Conservation (phyloP, 2,329 filamentous ascomycete genomes). For the Emmonsia crescens region DNA sequence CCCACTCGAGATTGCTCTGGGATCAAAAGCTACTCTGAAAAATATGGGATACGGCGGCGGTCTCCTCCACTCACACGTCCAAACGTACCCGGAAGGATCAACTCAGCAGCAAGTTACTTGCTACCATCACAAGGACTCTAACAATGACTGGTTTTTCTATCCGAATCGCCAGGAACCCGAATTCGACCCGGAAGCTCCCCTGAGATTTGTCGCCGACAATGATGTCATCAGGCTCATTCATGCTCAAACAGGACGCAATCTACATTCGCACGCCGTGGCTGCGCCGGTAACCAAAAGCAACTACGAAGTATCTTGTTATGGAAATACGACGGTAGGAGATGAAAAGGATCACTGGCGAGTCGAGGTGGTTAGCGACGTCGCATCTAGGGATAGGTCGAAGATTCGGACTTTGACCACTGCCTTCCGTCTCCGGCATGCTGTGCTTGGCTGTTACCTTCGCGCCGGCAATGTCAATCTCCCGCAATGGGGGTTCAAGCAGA, state of each 20-base stretch:
- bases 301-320: conserved; percentile 89
- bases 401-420: conserved; percentile 86
- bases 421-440: conserved; percentile 75
- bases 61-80: conserved; percentile 88
- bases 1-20: conserved; percentile 80
- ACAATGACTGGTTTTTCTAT: conserved; percentile 99
- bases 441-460: conserved; percentile 82
- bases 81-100: conserved; percentile 91
- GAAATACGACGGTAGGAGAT: conserved; percentile 88
- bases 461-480: conserved; percentile 93
- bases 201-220: conserved; percentile 66
- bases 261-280: conserved; percentile 85
- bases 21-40: conserved; percentile 86
- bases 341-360: conserved; percentile 96
- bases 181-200: conserved; percentile 59
- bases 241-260: conserved; percentile 88
- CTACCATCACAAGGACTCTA: conserved; percentile 98
- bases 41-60: conserved; percentile 99
- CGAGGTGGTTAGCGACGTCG: conserved; percentile 82
- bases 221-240: conserved; percentile 79
- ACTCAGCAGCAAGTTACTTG: conserved; percentile 94
- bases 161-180: conserved; percentile 71
- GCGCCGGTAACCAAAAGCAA: conserved; percentile 84
- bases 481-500: conserved; percentile 99
- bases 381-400: conserved; percentile 71